phyloP scores from a whole-genome alignment of 2,329 filamentous ascomycete genomes.

The Alternaria atra region DNA sequence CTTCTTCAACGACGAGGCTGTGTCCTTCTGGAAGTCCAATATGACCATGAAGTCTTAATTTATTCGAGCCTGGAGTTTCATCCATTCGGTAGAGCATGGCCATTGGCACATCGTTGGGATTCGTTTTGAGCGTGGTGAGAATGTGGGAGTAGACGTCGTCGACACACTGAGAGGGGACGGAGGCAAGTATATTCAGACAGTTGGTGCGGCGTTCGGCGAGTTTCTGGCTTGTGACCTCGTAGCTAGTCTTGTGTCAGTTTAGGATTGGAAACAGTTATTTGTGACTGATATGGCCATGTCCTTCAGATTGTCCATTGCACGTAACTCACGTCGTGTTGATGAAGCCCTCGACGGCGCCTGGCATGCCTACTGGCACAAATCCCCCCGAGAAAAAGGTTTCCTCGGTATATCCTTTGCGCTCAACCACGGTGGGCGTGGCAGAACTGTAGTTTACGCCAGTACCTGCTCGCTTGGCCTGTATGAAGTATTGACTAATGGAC shows the following conservation, averaged over 20 bases:
- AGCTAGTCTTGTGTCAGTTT: constrained; percentile 20
- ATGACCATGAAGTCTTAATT: constrained; percentile 35
- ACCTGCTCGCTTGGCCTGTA: constrained; percentile 33
- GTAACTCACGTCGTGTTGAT: constrained; percentile 18
- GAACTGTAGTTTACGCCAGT: constrained; percentile 38
- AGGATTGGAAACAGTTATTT: background rate
- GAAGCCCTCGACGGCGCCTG: constrained; percentile 32
- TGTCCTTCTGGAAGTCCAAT: constrained; percentile 42
- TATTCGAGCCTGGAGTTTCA: constrained; percentile 14
- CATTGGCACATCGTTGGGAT: constrained; percentile 41
- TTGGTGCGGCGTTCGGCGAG: constrained; percentile 44
- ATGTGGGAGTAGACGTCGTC: constrained; percentile 38
- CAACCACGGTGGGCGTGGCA: constrained; percentile 32
- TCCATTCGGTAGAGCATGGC: constrained; percentile 42
- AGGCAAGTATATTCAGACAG: constrained; percentile 44
- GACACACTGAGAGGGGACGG: constrained; percentile 32
- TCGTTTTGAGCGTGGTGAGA: constrained; percentile 39
- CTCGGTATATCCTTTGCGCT: constrained; percentile 42
- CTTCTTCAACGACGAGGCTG: constrained; percentile 33
- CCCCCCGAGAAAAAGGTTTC: constrained; percentile 46
- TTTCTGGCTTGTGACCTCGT: constrained; percentile 45
- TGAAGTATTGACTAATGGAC: constrained; percentile 34
- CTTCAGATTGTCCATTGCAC: background rate
- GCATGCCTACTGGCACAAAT: constrained; percentile 43
- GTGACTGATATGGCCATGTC: background rate